phyloP scores from a whole-genome alignment of 768 basidiomycete species.

The Leccinum longicurvipes region DNA sequence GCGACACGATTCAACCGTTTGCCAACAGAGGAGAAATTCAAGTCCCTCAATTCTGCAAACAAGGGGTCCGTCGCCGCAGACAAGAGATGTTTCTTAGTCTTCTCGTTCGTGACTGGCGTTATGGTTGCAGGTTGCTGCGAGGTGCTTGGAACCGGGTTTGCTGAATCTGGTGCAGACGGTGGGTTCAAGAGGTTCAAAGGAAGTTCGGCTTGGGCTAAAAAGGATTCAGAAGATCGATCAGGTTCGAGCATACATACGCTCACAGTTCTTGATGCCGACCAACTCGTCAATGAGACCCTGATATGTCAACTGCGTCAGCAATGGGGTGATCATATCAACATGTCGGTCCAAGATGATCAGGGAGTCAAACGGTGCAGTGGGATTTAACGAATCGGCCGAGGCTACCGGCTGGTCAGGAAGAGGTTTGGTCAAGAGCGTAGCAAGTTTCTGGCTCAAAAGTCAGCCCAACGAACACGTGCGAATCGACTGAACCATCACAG shows the following conservation, averaged over 20 bases:
- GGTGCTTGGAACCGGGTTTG: constrained; percentile 32
- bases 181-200: constrained; percentile 66
- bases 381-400: constrained; percentile 40
- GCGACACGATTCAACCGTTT: constrained; percentile 78
- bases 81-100: constrained; percentile 87
- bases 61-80: constrained; percentile 77
- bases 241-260: constrained; percentile 23
- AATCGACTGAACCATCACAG: constrained; percentile 40
- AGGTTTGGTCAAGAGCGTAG: constrained; percentile 65
- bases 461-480: background rate
- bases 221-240: background rate
- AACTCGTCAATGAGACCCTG: constrained; percentile 94
- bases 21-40: constrained; percentile 91
- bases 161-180: constrained; percentile 43
- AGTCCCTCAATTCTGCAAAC: constrained; percentile 78
- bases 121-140: constrained; percentile 43
- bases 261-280: constrained; percentile 86
- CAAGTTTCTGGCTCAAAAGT: constrained; percentile 57
- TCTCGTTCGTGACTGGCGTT: constrained; percentile 63
- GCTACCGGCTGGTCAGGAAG: constrained; percentile 40
- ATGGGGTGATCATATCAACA: constrained; percentile 92
- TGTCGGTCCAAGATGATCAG: constrained; percentile 87
- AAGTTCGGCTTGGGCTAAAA: constrained; percentile 73
- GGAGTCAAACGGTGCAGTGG: constrained; percentile 71
- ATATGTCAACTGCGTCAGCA: constrained; percentile 94